Base-by-base conservation (phyloP, 1,139 yeast genomes). In the Pichia sp. region DNA sequence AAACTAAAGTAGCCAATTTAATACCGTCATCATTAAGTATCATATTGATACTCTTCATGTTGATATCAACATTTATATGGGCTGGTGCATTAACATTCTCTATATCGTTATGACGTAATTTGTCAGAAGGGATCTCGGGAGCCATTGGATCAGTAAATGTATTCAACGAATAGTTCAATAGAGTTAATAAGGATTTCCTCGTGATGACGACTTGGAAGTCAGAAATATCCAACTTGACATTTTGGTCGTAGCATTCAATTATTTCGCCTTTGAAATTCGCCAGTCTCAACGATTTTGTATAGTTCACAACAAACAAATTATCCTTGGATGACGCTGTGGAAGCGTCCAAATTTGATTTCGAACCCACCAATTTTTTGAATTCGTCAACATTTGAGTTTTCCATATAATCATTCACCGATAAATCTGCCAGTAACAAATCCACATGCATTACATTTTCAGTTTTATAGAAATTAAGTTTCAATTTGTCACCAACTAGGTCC, bases 111-210 rank as follows among this genome's bases (percentile, higher is more conserved):
- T 86, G 90, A 54, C 84, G 81, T 57, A 86, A 73, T 38, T 76
- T 82, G 70, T 84, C 90, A 0, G 89, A 84, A 1, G 89, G 86
- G 1, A 82, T 72, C 32, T 80, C 84, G 15, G 79, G 81, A 0
- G 92, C 89, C 59, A 82, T 76, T 0, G 90, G 92, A 68, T 85
- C 87, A 0, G 97, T 87, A 67, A 93, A 93, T 0, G 98, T 93
- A 49, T 92, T 88, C 65, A 92, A 75, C 3, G 87, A 75, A 67
- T 86, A 95, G 68, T 90, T 95, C 60, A 93, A 72, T 15, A 93
- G 72, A 3, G 96, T 86, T 61, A 93, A 75, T 30, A 88, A 72
- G 1, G 96, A 87, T 63, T 82, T 86, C 51, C 97, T 82, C 0
- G 95, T 82, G 10, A 92, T 72, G 2, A 88, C 86, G 51, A 89